A percentile compares a stretch with the other conserved stretches of the same genome.
phyloP scores from a whole-genome alignment of 2,329 filamentous ascomycete species.

The Epichloe festucae region DNA sequence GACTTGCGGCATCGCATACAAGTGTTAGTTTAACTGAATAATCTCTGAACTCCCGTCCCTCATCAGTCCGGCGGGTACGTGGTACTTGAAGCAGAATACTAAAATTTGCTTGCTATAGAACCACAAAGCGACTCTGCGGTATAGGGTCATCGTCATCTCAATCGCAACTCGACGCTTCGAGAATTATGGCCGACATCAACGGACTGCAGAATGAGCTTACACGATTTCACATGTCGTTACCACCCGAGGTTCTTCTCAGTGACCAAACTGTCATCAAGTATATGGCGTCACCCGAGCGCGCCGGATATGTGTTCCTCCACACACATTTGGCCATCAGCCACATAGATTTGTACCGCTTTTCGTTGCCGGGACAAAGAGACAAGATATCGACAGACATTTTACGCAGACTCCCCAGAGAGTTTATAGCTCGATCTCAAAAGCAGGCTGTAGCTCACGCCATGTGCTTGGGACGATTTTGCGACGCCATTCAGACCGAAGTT shows the following conservation, averaged over 20 bases:
- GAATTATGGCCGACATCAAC: slow-evolving; percentile 24
- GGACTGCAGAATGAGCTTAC: slow-evolving; percentile 24
- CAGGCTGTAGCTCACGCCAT: slow-evolving; percentile 27
- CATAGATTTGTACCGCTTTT: slow-evolving; percentile 27
- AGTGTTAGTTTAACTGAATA: slow-evolving; percentile 14
- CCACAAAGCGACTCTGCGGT: slow-evolving; percentile 15
- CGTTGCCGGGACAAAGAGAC: slow-evolving; percentile 22
- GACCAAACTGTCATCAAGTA: slow-evolving; percentile 21
- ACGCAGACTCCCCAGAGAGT: slow-evolving; percentile 22
- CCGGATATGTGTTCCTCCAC: slow-evolving; percentile 25
- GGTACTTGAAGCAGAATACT: neutral
- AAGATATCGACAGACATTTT: slow-evolving; percentile 20
- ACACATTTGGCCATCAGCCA: slow-evolving; percentile 23
- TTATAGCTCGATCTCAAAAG: slow-evolving; percentile 23
- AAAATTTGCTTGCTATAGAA: slow-evolving; percentile 8
- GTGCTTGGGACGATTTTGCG: slow-evolving; percentile 23
- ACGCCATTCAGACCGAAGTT: slow-evolving; percentile 19
- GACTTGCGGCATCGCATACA: slow-evolving; percentile 25
- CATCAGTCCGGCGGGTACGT: neutral
- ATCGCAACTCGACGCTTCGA: slow-evolving; percentile 20
- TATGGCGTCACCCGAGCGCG: slow-evolving; percentile 17
- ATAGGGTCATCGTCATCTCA: slow-evolving; percentile 8
- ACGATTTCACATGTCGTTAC: slow-evolving; percentile 22
- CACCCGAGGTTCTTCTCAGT: slow-evolving; percentile 19
- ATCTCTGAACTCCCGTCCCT: neutral